Evolutionary conservation across 2,329 filamentous ascomycete genomes (phyloP).

Genomic region (Moelleriella libera): DNA sequence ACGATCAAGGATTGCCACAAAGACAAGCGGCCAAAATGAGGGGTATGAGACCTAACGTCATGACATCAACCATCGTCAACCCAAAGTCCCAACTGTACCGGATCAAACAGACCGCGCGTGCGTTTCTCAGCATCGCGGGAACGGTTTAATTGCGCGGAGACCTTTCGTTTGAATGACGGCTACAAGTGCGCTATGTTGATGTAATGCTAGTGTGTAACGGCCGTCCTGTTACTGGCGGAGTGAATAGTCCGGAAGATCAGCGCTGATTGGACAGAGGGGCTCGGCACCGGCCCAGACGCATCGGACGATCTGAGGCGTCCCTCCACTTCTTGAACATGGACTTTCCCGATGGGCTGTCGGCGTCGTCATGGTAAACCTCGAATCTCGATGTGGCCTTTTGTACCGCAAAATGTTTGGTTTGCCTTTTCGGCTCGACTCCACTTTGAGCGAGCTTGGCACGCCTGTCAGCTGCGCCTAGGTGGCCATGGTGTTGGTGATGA

Average conservation of each 20-base stretch:
- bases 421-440: not conserved
- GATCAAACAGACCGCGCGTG: not conserved
- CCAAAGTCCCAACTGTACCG: not conserved
- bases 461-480: not conserved
- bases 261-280: not conserved
- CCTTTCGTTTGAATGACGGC: not conserved
- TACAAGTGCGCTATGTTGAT: conserved; percentile 2
- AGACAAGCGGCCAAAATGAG: not conserved
- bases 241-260: not conserved
- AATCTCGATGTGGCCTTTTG: not conserved
- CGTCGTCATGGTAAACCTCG: not conserved
- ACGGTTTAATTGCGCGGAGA: not conserved
- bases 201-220: not conserved
- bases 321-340: not conserved
- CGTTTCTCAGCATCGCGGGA: not conserved
- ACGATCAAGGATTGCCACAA: not conserved
- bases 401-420: too few relatives aligned
- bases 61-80: conserved; percentile 3
- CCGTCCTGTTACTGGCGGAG: not conserved
- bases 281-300: too few relatives aligned
- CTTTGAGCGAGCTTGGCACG: too few relatives aligned
- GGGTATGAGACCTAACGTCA: not conserved
- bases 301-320: not conserved
- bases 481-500: not conserved
- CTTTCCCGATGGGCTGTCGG: not conserved